phyloP scores from a whole-genome alignment of 2,329 filamentous ascomycete genomes.

The Colletotrichum lini region DNA sequence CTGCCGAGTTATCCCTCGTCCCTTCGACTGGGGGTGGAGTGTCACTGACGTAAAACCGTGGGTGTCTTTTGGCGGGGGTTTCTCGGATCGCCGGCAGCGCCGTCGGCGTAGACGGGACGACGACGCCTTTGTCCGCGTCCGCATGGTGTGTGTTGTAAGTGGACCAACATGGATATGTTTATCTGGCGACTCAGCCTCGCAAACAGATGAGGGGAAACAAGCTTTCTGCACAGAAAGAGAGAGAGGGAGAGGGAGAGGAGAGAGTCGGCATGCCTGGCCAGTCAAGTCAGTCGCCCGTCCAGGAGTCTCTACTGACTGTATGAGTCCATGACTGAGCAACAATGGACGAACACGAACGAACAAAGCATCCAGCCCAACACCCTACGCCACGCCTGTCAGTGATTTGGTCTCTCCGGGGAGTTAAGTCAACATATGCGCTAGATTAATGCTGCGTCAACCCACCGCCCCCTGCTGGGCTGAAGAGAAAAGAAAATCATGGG shows the following conservation, averaged over 20 bases:
- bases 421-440: slow-evolving; percentile 21
- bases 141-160: not conserved
- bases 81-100: slow-evolving; percentile 33
- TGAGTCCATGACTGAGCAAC: slow-evolving; percentile 18
- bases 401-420: slow-evolving; percentile 4
- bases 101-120: not conserved
- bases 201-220: not conserved
- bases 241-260: too few relatives aligned
- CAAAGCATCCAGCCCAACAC: not conserved
- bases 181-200: too few relatives aligned
- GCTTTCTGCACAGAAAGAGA: not conserved
- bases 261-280: too few relatives aligned
- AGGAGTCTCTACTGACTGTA: too few relatives aligned
- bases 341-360: slow-evolving; percentile 30
- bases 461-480: slow-evolving; percentile 36
- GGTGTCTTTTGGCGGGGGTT: slow-evolving; percentile 22
- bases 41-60: slow-evolving; percentile 29
- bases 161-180: too few relatives aligned
- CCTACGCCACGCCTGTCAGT: slow-evolving; percentile 6
- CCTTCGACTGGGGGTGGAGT: too few relatives aligned
- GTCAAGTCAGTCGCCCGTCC: too few relatives aligned
- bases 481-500: not conserved
- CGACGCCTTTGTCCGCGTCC: slow-evolving; percentile 7
- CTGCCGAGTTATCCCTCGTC: slow-evolving; percentile 26
- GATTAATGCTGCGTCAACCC: slow-evolving; percentile 23